Base-by-base conservation (phyloP, 1,284 basidiomycete species). In the Melampsora americana region DNA sequence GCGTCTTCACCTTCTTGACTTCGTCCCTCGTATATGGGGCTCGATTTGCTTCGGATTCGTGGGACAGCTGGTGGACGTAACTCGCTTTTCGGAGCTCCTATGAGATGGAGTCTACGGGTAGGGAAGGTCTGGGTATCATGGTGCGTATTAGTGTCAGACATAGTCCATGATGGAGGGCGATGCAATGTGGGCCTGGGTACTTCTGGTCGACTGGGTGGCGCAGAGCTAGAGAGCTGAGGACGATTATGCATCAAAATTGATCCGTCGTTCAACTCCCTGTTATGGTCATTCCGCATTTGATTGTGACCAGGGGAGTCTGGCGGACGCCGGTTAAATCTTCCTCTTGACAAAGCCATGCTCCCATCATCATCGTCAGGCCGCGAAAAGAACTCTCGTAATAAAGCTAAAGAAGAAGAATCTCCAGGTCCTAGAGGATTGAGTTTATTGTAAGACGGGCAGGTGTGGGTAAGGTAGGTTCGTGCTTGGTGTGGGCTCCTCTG, bases 341-440 rank as follows among this genome's bases (percentile, higher is more conserved):
- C 53, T 14, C 53, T 59, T 28, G 39, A 42, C 1, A 42, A 42
- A 59, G 3, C n/a, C 23, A 7, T 59, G 23, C 53, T 1, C 6
- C 53, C 23, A 7, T 28, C 23, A 1, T 59, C 53, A n/a, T 59
- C 53, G 28, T 59, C 53, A 59, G 53, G 53, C n/a, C 53, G 53
- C 5, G 53, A 59, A 18, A 59, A 59, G 12, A 59, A 59, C 53
- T 59, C 53, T 28, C 53, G n/a, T n/a, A 59, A 28, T 28, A 59
- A n/a, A 59, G 23, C 28, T 18, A 59, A n/a, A 23, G 53, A 59
- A 28, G 23, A 23, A n/a, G n/a, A 28, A 23, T n/a, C 53, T 28
- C 28, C 53, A 59, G 23, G 23, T 23, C 53, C 53, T 12, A 42
- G 39, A 12, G 53, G 28, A n/a, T n/a, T 28, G 53, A 59, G 53